Conservation (phyloP, 768 basidiomycete species). For the Pisolithus marmoratus region DNA sequence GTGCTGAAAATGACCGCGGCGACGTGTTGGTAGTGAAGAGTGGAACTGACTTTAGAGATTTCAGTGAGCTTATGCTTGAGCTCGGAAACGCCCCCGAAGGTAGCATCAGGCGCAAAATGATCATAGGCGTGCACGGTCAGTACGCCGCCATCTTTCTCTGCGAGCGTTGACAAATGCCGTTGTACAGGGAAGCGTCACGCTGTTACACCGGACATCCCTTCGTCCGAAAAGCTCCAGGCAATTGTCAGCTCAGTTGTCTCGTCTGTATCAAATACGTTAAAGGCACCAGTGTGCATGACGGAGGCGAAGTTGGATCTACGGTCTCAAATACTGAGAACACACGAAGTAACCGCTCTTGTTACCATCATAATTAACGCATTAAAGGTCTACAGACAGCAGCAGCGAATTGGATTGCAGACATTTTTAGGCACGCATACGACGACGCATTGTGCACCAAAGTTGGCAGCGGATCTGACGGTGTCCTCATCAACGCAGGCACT, state of each 20-base stretch:
- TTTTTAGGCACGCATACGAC: conserved; percentile 78
- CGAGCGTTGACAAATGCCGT: neutral
- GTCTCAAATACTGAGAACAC: conserved; percentile 66
- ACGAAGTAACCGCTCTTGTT: conserved; percentile 44
- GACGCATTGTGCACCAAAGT: conserved; percentile 55
- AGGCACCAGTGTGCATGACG: conserved; percentile 71
- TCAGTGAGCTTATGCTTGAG: conserved; percentile 69
- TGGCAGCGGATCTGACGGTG: conserved; percentile 67
- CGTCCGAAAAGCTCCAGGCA: conserved; percentile 47
- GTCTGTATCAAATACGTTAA: conserved; percentile 62
- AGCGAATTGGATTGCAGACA: conserved; percentile 83
- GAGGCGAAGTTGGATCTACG: conserved; percentile 64
- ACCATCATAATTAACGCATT: neutral
- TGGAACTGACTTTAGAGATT: conserved; percentile 84
- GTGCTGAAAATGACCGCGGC: conserved; percentile 67
- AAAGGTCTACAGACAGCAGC: conserved; percentile 47
- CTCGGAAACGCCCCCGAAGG: conserved; percentile 54
- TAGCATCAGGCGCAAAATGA: conserved; percentile 59
- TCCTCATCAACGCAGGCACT: conserved; percentile 78
- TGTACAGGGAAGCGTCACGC: conserved; percentile 58
- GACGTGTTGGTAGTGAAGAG: conserved; percentile 76
- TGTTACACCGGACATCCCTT: conserved; percentile 52
- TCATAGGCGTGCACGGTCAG: conserved; percentile 57
- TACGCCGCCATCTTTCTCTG: neutral
- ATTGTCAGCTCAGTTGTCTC: conserved; percentile 61